A percentile compares a stretch with the other conserved stretches of the same genome.
Evolutionary conservation across 1,139 yeast species (phyloP).

Genomic region (Pneumocystis oryctolagi): DNA sequence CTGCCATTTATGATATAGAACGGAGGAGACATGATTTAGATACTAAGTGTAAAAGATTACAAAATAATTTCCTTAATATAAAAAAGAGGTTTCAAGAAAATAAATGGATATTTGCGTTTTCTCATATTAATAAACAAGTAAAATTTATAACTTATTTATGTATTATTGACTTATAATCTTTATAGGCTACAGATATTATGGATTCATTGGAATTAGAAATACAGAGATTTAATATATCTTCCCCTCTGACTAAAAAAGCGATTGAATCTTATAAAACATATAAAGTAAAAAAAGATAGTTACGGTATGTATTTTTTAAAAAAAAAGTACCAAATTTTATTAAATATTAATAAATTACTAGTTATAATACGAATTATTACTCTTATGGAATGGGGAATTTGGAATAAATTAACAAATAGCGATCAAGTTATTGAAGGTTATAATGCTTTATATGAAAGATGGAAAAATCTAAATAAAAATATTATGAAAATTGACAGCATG

Average conservation of each 20-base stretch:
- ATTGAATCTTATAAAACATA: neutral
- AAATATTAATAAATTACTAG: neutral
- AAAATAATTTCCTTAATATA: conserved; percentile 3
- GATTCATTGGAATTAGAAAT: neutral
- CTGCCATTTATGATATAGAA: conserved; percentile 3
- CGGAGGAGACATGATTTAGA: conserved; percentile 2
- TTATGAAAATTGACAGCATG: neutral
- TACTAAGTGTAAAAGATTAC: conserved; percentile 7
- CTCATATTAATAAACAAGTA: conserved; percentile 8
- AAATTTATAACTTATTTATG: neutral
- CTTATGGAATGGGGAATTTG: neutral
- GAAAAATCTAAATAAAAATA: neutral
- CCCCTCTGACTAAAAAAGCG: neutral
- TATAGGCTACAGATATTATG: conserved; percentile 1
- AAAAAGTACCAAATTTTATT: neutral
- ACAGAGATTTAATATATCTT: neutral
- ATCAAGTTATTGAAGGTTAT: neutral
- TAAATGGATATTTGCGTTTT: conserved; percentile 10
- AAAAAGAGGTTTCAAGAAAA: conserved; percentile 11
- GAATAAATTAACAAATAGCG: neutral
- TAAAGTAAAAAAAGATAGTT: neutral
- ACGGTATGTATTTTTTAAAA: neutral
- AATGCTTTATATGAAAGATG: neutral
- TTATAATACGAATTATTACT: neutral
- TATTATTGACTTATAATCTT: conserved; percentile 1